phyloP scores from a whole-genome alignment of 2,329 filamentous ascomycete genomes.

The Penicillium polonicum region DNA sequence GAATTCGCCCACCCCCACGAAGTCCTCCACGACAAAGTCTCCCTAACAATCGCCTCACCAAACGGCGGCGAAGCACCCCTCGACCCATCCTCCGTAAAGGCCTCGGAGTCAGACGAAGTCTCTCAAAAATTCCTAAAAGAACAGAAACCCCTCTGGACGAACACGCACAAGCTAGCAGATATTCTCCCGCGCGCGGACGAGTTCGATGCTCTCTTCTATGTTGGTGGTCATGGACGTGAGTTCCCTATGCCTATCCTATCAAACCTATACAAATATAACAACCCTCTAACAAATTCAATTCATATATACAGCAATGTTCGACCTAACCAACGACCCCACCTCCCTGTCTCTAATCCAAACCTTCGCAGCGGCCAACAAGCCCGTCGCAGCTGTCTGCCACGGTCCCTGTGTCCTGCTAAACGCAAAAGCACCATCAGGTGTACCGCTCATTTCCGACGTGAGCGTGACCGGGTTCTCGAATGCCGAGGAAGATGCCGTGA shows the following conservation, averaged over 20 bases:
- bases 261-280: background rate
- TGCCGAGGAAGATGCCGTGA: conserved; percentile 46
- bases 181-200: conserved; percentile 58
- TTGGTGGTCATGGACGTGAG: conserved; percentile 59
- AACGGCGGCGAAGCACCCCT: conserved; percentile 62
- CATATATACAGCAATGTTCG: conserved; percentile 47
- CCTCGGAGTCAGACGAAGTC: conserved; percentile 55
- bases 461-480: conserved; percentile 51
- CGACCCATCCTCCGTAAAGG: conserved; percentile 58
- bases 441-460: conserved; percentile 42
- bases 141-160: conserved; percentile 61
- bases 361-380: conserved; percentile 50
- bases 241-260: background rate
- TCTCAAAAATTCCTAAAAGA: conserved; percentile 56
- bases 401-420: conserved; percentile 48
- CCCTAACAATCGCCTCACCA: conserved; percentile 61
- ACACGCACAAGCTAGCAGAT: conserved; percentile 58
- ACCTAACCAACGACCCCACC: conserved; percentile 44
- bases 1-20: conserved; percentile 67
- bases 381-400: conserved; percentile 53
- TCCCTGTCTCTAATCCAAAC: conserved; percentile 48
- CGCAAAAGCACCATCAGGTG: conserved; percentile 45
- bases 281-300: background rate
- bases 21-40: conserved; percentile 54
- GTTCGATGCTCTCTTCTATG: conserved; percentile 64